Base-by-base conservation (phyloP, 345 rosid genomes). In the Eucalyptus tenuipes region DNA sequence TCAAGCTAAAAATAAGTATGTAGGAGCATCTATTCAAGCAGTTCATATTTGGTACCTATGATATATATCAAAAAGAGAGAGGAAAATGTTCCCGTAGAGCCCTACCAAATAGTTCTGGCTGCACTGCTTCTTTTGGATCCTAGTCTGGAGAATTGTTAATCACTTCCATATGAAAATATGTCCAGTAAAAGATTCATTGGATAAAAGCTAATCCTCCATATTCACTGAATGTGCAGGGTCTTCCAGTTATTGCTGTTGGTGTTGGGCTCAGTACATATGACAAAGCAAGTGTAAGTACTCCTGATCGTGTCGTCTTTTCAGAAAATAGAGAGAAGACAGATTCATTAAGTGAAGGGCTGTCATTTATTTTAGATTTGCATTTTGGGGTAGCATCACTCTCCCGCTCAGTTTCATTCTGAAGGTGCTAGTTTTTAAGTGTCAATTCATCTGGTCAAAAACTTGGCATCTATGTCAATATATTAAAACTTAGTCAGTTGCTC, bases 191-290 rank as follows among this genome's bases (percentile, higher is more conserved):
- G 5, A 24, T 87, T 64, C 84, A n/a, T 11, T 47, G 85, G 29
- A 68, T 68, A 71, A 68, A 68, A 86, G 48, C 45, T 37, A 86
- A 86, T 52, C 47, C 48, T 33, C 55, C 16, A 27, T 31, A 13
- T 86, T n/a, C 8, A 27, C 85, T 88, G 85, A 86, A 86, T 75
- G 87, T 49, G 48, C 90, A 98, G 99, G 99, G 99, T 86, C 96
- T 92, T 91, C 99, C 99, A 87, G 97, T 98, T 88, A 92, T 97
- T 92, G 99, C 97, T 49, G 16, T 92, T 85, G 99, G 99, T 86
- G 96, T 93, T 91, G 99, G 99, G 91, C 96, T 93, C 88, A 98
- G 99, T 95, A 95, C 97, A 89, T 97, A 87, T 91, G 99, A 98
- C 92, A 96, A 94, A 92, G 99, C 99, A 91, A 96, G 99, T 33